Conservation (phyloP, 2,329 filamentous ascomycete genomes). For the Claviceps digitariae region DNA sequence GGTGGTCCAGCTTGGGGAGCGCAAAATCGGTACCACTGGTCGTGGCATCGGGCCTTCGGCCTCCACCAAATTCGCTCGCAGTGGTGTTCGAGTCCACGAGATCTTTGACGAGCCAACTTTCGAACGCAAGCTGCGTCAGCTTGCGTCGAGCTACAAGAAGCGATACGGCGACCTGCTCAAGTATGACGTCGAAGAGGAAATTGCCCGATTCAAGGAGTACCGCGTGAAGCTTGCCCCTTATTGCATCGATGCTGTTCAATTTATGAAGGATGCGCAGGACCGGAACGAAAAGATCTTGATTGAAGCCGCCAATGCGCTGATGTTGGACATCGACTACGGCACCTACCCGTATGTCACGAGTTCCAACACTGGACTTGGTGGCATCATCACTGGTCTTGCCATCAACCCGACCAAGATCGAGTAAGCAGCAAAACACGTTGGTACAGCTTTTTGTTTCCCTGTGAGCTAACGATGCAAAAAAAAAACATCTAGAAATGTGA, state of each 20-base stretch:
- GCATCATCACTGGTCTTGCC: constrained; percentile 14
- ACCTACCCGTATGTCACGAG: constrained; percentile 16
- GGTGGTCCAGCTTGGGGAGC: constrained; percentile 1
- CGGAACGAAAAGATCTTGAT: constrained; percentile 47
- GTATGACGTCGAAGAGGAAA: constrained; percentile 57
- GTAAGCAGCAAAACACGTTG: constrained; percentile 9
- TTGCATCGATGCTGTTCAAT: constrained; percentile 52
- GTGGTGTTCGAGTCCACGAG: constrained; percentile 52
- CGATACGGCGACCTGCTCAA: constrained; percentile 53
- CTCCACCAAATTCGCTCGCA: constrained; percentile 27
- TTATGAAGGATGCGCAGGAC: constrained; percentile 48
- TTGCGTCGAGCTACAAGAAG: constrained; percentile 49
- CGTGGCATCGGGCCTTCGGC: constrained; percentile 16
- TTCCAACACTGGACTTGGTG: constrained; percentile 15
- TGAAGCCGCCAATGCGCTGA: constrained; percentile 48
- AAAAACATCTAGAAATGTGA: not conserved
- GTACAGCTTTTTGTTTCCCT: not conserved
- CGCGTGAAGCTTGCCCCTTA: constrained; percentile 43
- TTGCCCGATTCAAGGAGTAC: constrained; percentile 46
- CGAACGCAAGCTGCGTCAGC: constrained; percentile 48
- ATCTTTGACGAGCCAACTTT: constrained; percentile 55
- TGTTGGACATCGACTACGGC: constrained; percentile 51
- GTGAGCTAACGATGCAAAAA: not conserved
- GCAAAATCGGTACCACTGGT: constrained; percentile 24
- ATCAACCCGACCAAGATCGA: constrained; percentile 40